A percentile compares a stretch with the other conserved stretches of the same genome.
phyloP scores from a whole-genome alignment of 139 green algal genomes.

The Nannochloris sp. region DNA sequence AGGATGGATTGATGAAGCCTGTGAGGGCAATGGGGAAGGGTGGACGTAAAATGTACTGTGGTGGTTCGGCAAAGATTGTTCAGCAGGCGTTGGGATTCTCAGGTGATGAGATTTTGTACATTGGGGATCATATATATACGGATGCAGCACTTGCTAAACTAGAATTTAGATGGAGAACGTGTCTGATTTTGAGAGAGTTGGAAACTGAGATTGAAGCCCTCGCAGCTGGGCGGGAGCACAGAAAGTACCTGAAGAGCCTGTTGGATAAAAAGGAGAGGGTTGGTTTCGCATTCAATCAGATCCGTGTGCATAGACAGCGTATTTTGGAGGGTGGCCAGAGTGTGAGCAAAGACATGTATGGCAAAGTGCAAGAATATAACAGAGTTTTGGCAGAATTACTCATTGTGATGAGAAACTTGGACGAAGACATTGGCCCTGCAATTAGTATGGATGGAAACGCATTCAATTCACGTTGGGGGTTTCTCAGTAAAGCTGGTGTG shows the following conservation, averaged over 20 bases:
- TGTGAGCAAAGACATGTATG: constrained; percentile 21
- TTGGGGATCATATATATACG: constrained; percentile 48
- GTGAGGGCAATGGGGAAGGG: constrained; percentile 35
- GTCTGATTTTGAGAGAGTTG: constrained; percentile 82
- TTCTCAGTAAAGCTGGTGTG: constrained; percentile 80
- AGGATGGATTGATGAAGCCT: constrained; percentile 87
- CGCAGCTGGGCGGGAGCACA: constrained; percentile 48
- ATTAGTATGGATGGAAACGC: constrained; percentile 68
- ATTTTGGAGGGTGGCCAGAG: not conserved
- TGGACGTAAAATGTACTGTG: constrained; percentile 73
- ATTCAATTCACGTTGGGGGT: constrained; percentile 91
- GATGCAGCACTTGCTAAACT: constrained; percentile 11
- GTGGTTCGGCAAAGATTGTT: constrained; percentile 72
- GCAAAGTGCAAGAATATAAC: constrained; percentile 42
- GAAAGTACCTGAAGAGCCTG: constrained; percentile 69
- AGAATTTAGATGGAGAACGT: constrained; percentile 37
- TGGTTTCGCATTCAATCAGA: constrained; percentile 88
- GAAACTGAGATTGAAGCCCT: constrained; percentile 87
- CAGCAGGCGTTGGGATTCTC: constrained; percentile 77
- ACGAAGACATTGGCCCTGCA: constrained; percentile 74
- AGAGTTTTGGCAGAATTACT: constrained; percentile 75
- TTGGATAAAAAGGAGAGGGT: constrained; percentile 91
- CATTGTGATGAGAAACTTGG: constrained; percentile 76
- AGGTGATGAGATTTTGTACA: constrained; percentile 89
- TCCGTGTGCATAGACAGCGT: constrained; percentile 51